Evolutionary conservation across 176 grass and related monocot genomes (phyloP).

Genomic region (Ampelocalamus luodianensis): DNA sequence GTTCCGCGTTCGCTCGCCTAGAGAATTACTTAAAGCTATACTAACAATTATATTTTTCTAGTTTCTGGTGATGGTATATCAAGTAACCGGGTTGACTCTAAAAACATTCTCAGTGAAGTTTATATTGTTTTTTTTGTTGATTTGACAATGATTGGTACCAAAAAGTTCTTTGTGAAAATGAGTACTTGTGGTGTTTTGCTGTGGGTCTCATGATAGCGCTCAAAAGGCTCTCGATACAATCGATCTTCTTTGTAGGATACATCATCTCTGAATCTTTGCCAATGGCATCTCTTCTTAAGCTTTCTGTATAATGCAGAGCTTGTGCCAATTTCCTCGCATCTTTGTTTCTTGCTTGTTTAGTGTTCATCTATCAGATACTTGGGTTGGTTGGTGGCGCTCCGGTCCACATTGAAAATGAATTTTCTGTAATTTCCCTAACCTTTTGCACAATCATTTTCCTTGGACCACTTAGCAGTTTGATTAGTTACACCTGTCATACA

Average conservation of each 20-base stretch:
- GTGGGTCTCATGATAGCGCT: constrained; percentile 49
- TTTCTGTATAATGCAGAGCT: constrained; percentile 25
- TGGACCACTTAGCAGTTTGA: constrained; percentile 47
- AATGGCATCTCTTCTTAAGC: constrained; percentile 44
- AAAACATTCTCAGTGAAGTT: constrained; percentile 23
- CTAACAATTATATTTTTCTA: background rate
- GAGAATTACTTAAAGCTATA: background rate
- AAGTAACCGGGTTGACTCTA: background rate
- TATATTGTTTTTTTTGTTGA: background rate
- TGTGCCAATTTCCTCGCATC: constrained; percentile 26
- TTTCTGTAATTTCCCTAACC: background rate
- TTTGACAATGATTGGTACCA: constrained; percentile 43
- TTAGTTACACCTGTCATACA: constrained; percentile 48
- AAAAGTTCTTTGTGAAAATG: constrained; percentile 46
- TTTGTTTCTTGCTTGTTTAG: constrained; percentile 35
- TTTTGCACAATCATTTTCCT: constrained; percentile 46
- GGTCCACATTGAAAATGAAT: constrained; percentile 50
- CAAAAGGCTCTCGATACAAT: constrained; percentile 42
- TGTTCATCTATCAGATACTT: constrained; percentile 29
- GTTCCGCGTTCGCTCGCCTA: too few relatives aligned
- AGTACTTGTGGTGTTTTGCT: constrained; percentile 41
- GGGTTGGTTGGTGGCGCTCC: constrained; percentile 12
- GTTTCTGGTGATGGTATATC: constrained; percentile 36
- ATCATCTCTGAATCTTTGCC: constrained; percentile 41
- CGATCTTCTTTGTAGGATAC: constrained; percentile 51